A percentile compares a stretch with the other conserved stretches of the same genome.
Conservation (phyloP, 768 basidiomycete species). For the Lentinula raphanica region DNA sequence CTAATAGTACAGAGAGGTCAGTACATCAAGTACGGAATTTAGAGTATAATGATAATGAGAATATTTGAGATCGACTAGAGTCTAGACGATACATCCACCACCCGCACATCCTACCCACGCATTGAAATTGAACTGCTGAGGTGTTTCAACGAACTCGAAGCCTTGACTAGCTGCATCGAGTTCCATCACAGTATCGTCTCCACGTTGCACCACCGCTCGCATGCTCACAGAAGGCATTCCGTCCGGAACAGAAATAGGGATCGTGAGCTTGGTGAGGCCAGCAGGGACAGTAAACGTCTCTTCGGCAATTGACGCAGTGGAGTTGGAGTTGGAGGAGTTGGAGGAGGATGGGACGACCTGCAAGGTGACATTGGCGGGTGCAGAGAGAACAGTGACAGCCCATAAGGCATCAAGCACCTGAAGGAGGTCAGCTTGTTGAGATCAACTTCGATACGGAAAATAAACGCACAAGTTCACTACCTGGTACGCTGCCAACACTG, state of each 20-base stretch:
- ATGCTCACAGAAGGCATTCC: background rate
- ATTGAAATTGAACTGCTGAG: slow-evolving; percentile 6
- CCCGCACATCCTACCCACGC: slow-evolving; percentile 8
- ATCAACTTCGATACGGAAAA: background rate
- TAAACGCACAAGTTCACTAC: slow-evolving; percentile 48
- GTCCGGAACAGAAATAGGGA: slow-evolving; percentile 34
- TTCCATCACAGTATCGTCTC: background rate
- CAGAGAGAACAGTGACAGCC: slow-evolving; percentile 61
- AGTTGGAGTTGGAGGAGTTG: slow-evolving; percentile 28
- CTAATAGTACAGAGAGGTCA: too few relatives aligned
- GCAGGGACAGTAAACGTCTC: slow-evolving; percentile 45
- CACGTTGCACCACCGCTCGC: background rate
- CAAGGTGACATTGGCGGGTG: slow-evolving; percentile 45
- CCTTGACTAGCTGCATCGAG: background rate
- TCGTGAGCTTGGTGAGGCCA: slow-evolving; percentile 58
- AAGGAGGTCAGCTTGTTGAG: slow-evolving; percentile 6
- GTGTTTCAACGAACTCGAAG: background rate
- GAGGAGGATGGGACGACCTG: background rate
- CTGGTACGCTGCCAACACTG: slow-evolving; percentile 48
- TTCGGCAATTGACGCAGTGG: slow-evolving; percentile 28
- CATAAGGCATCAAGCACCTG: slow-evolving; percentile 63
- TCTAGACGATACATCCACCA: background rate
- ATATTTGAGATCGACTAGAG: too few relatives aligned
- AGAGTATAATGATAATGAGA: too few relatives aligned
- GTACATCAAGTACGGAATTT: too few relatives aligned